Evolutionary conservation across 306 rosid species (phyloP).

Genomic region (Quercus aquifolioides): DNA sequence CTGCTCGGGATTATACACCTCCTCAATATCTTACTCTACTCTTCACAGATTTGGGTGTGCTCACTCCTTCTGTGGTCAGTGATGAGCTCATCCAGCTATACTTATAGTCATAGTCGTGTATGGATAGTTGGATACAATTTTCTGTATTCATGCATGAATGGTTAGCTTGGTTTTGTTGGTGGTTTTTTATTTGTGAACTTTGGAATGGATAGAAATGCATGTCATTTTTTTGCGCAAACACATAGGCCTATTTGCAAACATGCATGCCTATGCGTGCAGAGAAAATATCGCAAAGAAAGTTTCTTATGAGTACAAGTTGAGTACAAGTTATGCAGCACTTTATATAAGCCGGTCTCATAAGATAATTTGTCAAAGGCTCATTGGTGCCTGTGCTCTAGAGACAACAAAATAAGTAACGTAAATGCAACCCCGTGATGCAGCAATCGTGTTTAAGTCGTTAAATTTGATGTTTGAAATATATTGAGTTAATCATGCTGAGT

Average conservation of each 20-base stretch:
- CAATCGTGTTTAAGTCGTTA: not conserved
- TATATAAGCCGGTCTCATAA: no score
- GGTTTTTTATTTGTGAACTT: not conserved
- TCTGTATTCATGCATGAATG: not conserved
- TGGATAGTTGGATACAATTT: no score
- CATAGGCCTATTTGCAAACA: not conserved
- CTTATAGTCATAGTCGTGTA: slow-evolving; percentile 34
- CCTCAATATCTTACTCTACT: slow-evolving; percentile 87
- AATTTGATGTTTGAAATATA: no score
- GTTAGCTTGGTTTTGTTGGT: not conserved
- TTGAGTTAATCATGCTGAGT: no score
- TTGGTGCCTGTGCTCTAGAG: no score
- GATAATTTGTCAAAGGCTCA: no score
- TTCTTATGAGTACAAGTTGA: no score
- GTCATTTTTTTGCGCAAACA: not conserved
- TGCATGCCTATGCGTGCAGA: not conserved
- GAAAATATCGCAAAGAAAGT: no score
- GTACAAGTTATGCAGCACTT: no score
- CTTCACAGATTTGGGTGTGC: slow-evolving; percentile 94
- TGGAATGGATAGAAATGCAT: not conserved
- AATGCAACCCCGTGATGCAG: not conserved
- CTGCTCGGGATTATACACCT: slow-evolving; percentile 97
- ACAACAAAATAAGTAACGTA: not conserved
- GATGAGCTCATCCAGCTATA: slow-evolving; percentile 97
- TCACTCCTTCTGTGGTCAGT: slow-evolving; percentile 92